phyloP scores from a whole-genome alignment of 2,329 filamentous ascomycete genomes.

The Thielaviopsis cerberus region DNA sequence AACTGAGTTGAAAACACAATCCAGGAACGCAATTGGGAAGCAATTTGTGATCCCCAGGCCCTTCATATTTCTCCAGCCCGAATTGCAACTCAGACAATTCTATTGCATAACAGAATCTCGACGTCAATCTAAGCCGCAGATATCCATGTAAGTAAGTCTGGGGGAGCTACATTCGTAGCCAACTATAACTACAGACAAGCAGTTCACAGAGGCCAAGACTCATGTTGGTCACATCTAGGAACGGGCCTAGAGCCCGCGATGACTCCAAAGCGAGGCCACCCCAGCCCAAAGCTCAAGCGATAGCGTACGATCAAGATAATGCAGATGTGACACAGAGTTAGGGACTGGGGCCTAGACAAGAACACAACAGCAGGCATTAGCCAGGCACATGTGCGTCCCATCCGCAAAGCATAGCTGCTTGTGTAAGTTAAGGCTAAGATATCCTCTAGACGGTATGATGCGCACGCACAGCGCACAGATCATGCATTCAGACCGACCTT shows the following conservation, averaged over 20 bases:
- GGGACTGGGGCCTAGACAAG: not conserved
- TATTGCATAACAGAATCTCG: not conserved
- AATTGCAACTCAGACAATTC: not conserved
- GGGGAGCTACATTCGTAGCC: not conserved
- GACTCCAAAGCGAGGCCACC: conserved; percentile 1
- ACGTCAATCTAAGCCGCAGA: not conserved
- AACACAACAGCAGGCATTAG: not conserved
- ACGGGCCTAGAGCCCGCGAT: not conserved
- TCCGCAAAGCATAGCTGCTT: no score
- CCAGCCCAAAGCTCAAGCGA: not conserved
- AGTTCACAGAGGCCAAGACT: not conserved
- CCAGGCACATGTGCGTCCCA: not conserved
- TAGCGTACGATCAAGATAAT: not conserved
- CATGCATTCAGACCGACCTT: not conserved
- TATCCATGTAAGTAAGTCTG: not conserved
- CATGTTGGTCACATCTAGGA: not conserved
- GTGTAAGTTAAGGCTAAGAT: no score
- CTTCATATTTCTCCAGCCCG: not conserved
- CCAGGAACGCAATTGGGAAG: no score
- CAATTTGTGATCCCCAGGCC: no score
- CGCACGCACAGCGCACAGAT: not conserved
- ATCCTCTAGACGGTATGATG: no score
- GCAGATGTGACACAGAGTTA: conserved; percentile 5
- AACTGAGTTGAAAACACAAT: no score
- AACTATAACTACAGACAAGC: no score